Evolutionary conservation across 2,329 filamentous ascomycete species (phyloP), one percentile per base, ranked within the genome.

Genomic region (Zasmidium angulare): DNA sequence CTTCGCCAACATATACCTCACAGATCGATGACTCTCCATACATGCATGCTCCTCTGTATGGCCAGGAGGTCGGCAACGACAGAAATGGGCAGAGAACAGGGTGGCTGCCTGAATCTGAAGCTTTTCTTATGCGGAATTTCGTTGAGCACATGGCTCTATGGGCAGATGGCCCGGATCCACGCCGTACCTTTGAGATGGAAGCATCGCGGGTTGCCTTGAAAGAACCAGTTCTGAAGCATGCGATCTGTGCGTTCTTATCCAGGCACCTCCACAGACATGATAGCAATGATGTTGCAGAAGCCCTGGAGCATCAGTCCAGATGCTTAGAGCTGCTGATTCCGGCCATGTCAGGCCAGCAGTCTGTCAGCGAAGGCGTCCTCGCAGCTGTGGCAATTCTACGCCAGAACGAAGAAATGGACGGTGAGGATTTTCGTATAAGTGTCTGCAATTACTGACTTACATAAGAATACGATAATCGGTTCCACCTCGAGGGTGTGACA

Each of bases 361-460:
- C 75, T 1, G 79, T 77, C 64, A 78, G 80, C 50, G 79, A 80
- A 29, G 78, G 77, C 17, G 74, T 81, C 1, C 69, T 82, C 0
- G 75, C 79, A 0, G 78, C 79, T 0, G 79, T 83, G 0, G 80
- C 82, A 9, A 75, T 82, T 4, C 67, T 82, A 20, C 75, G 80
- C 0, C 72, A 81, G 3, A 80, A 82, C 55, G 80, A 82, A 64
- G 80, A 82, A 56, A 75, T 75, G 71, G 72, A 73, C 22, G 55
- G 55, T 52, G 48, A 50, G 12, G 12, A 46, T 0, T 21, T 21
- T 17, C 47, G 7, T 17, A 7, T 43, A 17, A 9, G 7, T 7
- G 9, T 17, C n/a, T 17, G 36, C 26, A 29, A 11, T 29, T 36
- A 23, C 47, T 47, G 2, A 21, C n/a, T 3, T 29, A 9, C 12